Evolutionary conservation across 371 early-diverging fungal genomes (phyloP).

Genomic region (Saksenaea oblongispora): DNA sequence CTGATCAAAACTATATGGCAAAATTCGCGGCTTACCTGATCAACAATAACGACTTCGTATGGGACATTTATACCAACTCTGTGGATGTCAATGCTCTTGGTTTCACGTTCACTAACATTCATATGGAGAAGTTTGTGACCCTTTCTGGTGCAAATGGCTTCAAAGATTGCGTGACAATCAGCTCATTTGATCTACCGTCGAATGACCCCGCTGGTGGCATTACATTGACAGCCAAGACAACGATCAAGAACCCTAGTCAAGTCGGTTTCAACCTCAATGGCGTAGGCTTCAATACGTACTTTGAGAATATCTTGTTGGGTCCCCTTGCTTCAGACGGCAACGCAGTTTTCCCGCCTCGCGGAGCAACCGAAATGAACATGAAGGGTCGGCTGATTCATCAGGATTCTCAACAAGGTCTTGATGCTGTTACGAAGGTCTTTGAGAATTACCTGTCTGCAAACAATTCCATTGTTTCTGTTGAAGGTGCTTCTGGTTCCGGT

Average conservation of each 20-base stretch:
- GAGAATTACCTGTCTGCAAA: slow-evolving; percentile 53
- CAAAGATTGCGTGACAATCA: slow-evolving; percentile 55
- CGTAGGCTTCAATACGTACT: slow-evolving; percentile 40
- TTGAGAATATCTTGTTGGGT: slow-evolving; percentile 29
- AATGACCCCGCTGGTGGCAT: slow-evolving; percentile 62
- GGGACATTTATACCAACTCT: slow-evolving; percentile 54
- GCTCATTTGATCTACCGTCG: slow-evolving; percentile 55
- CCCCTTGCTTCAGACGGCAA: slow-evolving; percentile 39
- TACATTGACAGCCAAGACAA: slow-evolving; percentile 48
- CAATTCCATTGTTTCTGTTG: slow-evolving; percentile 47
- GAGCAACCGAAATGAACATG: slow-evolving; percentile 35
- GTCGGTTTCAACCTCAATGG: slow-evolving; percentile 51
- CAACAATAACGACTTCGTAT: slow-evolving; percentile 53
- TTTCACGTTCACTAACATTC: slow-evolving; percentile 56
- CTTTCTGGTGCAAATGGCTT: slow-evolving; percentile 56
- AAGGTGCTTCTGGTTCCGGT: slow-evolving; percentile 56
- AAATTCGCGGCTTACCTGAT: slow-evolving; percentile 58
- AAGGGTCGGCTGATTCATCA: slow-evolving; percentile 58
- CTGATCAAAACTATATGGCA: slow-evolving; percentile 45
- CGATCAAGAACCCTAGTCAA: slow-evolving; percentile 55
- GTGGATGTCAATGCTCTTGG: slow-evolving; percentile 63
- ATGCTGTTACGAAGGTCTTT: slow-evolving; percentile 55
- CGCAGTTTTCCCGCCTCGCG: slow-evolving; percentile 39
- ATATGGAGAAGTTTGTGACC: slow-evolving; percentile 55
- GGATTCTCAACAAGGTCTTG: slow-evolving; percentile 45